Conservation (phyloP, 2,329 filamentous ascomycete genomes). For the Calycina herbarum region DNA sequence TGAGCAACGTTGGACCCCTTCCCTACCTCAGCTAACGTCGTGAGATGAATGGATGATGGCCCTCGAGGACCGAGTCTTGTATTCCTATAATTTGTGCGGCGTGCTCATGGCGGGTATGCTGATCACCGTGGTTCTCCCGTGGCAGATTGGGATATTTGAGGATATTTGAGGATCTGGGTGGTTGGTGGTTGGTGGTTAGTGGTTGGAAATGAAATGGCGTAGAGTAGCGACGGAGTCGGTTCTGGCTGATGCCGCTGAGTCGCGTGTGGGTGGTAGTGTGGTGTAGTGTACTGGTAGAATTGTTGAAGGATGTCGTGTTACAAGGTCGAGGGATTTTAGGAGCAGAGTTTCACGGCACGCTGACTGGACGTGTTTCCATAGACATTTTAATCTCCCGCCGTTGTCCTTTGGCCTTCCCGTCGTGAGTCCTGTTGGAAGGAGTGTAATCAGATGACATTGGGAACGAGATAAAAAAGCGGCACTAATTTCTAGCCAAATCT, state of each 20-base stretch:
- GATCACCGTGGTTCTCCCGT: neutral
- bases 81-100: slow-evolving; percentile 14
- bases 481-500: neutral
- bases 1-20: slow-evolving; percentile 11
- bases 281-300: neutral
- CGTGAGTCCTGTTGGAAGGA: neutral
- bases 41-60: neutral
- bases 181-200: neutral
- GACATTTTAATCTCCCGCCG: neutral
- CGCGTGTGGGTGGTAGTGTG: neutral
- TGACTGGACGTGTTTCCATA: neutral
- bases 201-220: neutral
- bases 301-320: neutral
- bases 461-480: neutral
- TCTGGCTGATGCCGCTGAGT: neutral
- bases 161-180: neutral
- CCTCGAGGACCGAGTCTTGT: slow-evolving; percentile 13
- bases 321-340: neutral
- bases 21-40: neutral
- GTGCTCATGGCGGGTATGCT: slow-evolving; percentile 17
- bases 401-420: neutral
- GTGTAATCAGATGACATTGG: slow-evolving; percentile 1
- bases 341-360: neutral
- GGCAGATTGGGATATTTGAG: neutral
- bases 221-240: neutral